phyloP scores from a whole-genome alignment of 2,329 filamentous ascomycete genomes.

The Neofusicoccum ribis region DNA sequence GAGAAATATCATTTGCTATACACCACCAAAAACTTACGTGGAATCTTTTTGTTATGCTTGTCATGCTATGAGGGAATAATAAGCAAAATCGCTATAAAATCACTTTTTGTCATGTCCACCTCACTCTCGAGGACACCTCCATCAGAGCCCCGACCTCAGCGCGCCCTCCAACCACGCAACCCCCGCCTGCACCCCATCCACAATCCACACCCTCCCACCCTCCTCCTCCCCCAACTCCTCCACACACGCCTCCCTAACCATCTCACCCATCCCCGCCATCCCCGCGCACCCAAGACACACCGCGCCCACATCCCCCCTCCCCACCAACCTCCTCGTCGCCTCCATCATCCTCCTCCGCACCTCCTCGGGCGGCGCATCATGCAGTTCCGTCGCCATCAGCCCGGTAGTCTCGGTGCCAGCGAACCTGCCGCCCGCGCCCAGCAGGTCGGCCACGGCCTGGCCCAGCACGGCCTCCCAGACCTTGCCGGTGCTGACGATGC shows the following conservation, averaged over 20 bases:
- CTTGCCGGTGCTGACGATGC: constrained; percentile 83
- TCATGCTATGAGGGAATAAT: no score
- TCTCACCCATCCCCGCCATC: constrained; percentile 81
- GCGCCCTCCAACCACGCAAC: constrained; percentile 61
- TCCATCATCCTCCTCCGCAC: constrained; percentile 66
- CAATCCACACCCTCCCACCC: constrained; percentile 63
- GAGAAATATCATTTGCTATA: no score
- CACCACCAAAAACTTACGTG: no score
- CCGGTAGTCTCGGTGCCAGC: constrained; percentile 82
- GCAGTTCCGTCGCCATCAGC: constrained; percentile 75
- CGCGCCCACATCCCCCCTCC: constrained; percentile 58
- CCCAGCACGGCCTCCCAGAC: constrained; percentile 77
- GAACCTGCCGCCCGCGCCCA: constrained; percentile 61
- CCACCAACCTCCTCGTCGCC: constrained; percentile 68
- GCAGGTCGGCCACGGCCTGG: constrained; percentile 62
- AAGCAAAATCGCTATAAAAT: no score
- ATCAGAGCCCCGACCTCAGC: constrained; percentile 37
- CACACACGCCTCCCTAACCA: constrained; percentile 68
- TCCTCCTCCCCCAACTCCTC: constrained; percentile 63
- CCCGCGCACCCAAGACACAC: constrained; percentile 87
- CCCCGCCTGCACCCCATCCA: constrained; percentile 78
- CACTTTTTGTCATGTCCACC: neutral
- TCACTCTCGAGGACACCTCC: neutral
- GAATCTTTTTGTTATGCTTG: no score
- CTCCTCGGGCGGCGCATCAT: constrained; percentile 55